Base-by-base conservation (phyloP, 1,284 basidiomycete genomes). In the Ustilago loliicola region DNA sequence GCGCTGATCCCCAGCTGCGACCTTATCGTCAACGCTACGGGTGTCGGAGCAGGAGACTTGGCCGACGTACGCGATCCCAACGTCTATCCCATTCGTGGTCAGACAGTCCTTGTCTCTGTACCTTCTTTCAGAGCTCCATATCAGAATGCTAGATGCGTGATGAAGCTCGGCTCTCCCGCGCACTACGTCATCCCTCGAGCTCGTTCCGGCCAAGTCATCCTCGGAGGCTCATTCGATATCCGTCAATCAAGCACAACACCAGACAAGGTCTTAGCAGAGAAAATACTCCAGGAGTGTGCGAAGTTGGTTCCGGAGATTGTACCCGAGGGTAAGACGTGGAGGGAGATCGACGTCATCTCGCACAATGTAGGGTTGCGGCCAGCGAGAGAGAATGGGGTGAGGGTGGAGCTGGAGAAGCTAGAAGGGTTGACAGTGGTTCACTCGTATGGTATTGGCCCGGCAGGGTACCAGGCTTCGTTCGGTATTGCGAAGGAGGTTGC, bases 81-180 rank as follows among this genome's bases (percentile, higher is more conserved):
- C 83, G 89, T 95, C 25, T 91, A 91, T 83, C 94, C 95, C 0
- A 90, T 95, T 60, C 90, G 94, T 48, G 95, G 95, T 0, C 95
- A 97, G 87, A 95, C 93, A 0, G 90, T 95, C 10, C 87, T 94
- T 29, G 88, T 94, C 15, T 87, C 90, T 61, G 92, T 93, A 0
- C 94, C 94, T 1, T 90, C 86, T 2, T 81, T 81, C 66, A 65
- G 48, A 10, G 29, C 25, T 3, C 57, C 64, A 19, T 56, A 13
- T 2, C 15, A 29, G 9, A 52, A 47, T 2, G 72, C 80, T 2
- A 52, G 73, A 21, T 84, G 82, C 69, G 70, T 77, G n/a, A 76
- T 73, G 65, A 75, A 79, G 30, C 51, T 72, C 29, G 63, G 59
- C 23, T 54, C 54, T 10, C 72, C 72, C 2, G 59, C 83, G 0